Conservation (phyloP, 2,329 filamentous ascomycete genomes). For the Phyllosticta citriasiana region DNA sequence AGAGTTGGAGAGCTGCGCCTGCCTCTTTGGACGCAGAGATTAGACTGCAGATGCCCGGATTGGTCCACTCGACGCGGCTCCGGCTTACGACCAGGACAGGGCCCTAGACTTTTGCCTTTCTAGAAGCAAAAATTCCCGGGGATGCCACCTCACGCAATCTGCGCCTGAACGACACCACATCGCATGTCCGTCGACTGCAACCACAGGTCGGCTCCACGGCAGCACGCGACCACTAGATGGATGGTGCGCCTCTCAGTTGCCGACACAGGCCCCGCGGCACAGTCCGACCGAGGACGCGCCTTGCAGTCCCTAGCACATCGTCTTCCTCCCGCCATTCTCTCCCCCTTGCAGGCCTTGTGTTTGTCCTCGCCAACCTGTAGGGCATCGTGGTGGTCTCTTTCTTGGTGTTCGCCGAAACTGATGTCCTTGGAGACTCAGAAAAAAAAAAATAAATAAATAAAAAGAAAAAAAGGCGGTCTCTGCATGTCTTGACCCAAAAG, state of each 20-base stretch:
- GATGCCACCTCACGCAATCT: neutral
- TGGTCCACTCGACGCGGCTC: neutral
- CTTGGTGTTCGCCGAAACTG: neutral
- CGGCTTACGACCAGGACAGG: neutral
- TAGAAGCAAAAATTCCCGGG: neutral
- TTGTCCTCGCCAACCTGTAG: neutral
- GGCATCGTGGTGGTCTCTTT: neutral
- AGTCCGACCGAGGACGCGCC: neutral
- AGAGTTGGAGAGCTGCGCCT: neutral
- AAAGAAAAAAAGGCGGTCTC: neutral
- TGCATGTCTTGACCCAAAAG: neutral
- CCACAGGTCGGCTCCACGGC: neutral
- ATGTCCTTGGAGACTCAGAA: neutral
- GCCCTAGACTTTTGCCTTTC: neutral
- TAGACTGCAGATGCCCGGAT: neutral
- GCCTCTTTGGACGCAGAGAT: neutral
- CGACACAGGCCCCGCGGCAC: neutral
- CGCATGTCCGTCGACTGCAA: neutral
- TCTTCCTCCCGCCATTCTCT: neutral
- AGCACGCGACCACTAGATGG: neutral
- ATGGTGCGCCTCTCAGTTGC: neutral
- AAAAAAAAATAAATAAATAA: too few relatives aligned
- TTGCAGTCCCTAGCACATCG: neutral
- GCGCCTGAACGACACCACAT: neutral
- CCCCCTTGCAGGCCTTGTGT: neutral